Base-by-base conservation (phyloP, 768 basidiomycete species). In the Cubamyces lactineus region DNA sequence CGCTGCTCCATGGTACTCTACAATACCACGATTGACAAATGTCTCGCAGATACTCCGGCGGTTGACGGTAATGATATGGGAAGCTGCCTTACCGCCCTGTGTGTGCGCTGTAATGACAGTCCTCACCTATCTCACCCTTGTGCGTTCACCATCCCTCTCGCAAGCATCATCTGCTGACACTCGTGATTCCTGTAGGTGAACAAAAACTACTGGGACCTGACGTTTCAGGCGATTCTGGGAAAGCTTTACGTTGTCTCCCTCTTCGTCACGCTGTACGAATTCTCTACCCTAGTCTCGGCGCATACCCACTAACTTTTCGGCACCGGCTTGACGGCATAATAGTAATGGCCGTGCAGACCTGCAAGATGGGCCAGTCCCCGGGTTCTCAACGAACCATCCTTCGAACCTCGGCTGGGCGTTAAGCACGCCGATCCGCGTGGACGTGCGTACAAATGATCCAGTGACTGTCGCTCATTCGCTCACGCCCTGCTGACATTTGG, bases 211-310 rank as follows among this genome's bases (percentile, higher is more conserved):
- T 73, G 72, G 72, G 66, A 70, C 24, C 59, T 71, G 19, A 65
- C 67, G 53, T 66, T 72, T 41, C 71, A 72, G 45, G 52, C 63
- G 5, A 59, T 73, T 15, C 61, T 73, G 2, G 72, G 72, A 3
- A 73, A 73, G 54, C 59, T 73, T 39, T 73, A 73, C 57, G 69
- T 71, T 0, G 71, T 73, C 21, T 73, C 72, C 1, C 61, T 73
- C 0, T 71, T 73, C 15, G 68, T 67, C 19, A 71, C 70, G 7
- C 47, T 73, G 72, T 72, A 50, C 40, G 71, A 5, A 12, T 11
- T 9, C 16, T 38, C 24, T 19, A 53, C 26, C 8, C 23, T 5
- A 15, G 9, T 38, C 50, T 19, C 39, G 17, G 11, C 3, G 26
- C 13, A 38, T 21, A 24, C 15, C 12, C 26, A 15, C 34, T 39